These are phyloP conservation scores for Cutaneotrichosporon cavernicola DNA, from an alignment of 1,284 basidiomycete genomes.

Conservation along the genomic window DNA sequence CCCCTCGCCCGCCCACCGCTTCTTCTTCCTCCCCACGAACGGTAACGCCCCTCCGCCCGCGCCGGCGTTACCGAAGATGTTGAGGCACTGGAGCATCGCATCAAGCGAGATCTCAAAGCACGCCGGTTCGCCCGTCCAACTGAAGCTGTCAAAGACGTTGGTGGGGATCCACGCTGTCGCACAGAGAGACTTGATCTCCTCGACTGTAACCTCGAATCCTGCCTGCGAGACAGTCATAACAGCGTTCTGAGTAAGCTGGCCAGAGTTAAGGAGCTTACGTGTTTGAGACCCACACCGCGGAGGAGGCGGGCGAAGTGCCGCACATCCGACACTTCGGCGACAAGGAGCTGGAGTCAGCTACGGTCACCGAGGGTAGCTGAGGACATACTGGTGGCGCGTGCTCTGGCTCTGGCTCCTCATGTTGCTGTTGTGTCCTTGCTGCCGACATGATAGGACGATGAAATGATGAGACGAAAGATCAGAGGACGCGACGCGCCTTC, in stretches of 20 bases:
- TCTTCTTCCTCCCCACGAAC: constrained; percentile 20
- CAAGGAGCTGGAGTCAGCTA: constrained; percentile 61
- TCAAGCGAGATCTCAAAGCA: constrained; percentile 79
- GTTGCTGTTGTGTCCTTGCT: not conserved
- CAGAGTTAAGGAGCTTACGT: constrained; percentile 55
- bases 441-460: not conserved
- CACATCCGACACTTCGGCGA: constrained; percentile 73
- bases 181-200: constrained; percentile 74
- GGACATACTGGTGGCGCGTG: not conserved
- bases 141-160: constrained; percentile 74
- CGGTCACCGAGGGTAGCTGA: not conserved
- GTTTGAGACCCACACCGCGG: constrained; percentile 72
- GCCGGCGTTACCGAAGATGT: constrained; percentile 81
- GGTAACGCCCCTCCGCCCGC: constrained; percentile 12
- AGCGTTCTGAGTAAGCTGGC: constrained; percentile 62
- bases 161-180: constrained; percentile 82
- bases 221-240: constrained; percentile 66
- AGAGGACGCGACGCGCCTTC: not conserved
- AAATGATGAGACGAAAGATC: not conserved
- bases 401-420: not conserved
- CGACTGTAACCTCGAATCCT: constrained; percentile 80
- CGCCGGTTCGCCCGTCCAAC: constrained; percentile 53
- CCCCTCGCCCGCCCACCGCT: constrained; percentile 50
- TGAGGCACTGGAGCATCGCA: constrained; percentile 80
- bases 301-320: constrained; percentile 70